Conservation (phyloP, 2,329 filamentous ascomycete genomes). For the Hymenoscyphus linearis region DNA sequence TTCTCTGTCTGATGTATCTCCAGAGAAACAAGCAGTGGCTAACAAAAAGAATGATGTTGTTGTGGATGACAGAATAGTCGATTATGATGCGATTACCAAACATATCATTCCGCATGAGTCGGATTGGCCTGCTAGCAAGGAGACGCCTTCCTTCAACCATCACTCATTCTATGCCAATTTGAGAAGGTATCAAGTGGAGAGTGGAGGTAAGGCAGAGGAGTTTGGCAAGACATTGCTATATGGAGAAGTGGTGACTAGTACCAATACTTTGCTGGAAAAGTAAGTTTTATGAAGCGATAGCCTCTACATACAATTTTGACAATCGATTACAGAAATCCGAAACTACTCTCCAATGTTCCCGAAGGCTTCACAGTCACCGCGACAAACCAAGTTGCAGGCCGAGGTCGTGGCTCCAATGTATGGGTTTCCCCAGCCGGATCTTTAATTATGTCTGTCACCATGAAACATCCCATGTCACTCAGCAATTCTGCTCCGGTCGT, state of each 20-base stretch:
- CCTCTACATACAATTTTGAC: conserved; percentile 10
- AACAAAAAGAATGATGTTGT: conserved; percentile 33
- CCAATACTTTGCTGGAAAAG: conserved; percentile 90
- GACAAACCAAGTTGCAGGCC: conserved; percentile 79
- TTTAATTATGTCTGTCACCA: conserved; percentile 81
- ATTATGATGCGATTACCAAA: conserved; percentile 72
- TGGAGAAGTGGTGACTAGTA: conserved; percentile 88
- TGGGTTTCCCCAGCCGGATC: conserved; percentile 89
- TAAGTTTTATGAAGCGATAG: conserved; percentile 33
- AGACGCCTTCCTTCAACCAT: conserved; percentile 85
- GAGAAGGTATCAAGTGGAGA: conserved; percentile 53
- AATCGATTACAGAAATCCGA: conserved; percentile 56
- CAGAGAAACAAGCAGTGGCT: conserved; percentile 22
- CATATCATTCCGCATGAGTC: conserved; percentile 67
- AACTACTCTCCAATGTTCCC: conserved; percentile 69
- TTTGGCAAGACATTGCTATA: conserved; percentile 82
- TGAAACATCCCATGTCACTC: conserved; percentile 75
- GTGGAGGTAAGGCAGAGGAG: conserved; percentile 49
- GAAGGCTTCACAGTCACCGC: conserved; percentile 84
- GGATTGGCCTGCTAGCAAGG: conserved; percentile 59
- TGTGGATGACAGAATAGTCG: conserved; percentile 55
- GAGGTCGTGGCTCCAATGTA: conserved; percentile 85
- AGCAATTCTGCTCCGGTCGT: conserved; percentile 72
- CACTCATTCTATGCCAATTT: conserved; percentile 71
- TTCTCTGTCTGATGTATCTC: conserved; percentile 18